A percentile compares a stretch with the other conserved stretches of the same genome.
These are phyloP conservation scores for Acanthochlamys bracteata DNA, from an alignment of 106 monocot species.

Conservation along the genomic window DNA sequence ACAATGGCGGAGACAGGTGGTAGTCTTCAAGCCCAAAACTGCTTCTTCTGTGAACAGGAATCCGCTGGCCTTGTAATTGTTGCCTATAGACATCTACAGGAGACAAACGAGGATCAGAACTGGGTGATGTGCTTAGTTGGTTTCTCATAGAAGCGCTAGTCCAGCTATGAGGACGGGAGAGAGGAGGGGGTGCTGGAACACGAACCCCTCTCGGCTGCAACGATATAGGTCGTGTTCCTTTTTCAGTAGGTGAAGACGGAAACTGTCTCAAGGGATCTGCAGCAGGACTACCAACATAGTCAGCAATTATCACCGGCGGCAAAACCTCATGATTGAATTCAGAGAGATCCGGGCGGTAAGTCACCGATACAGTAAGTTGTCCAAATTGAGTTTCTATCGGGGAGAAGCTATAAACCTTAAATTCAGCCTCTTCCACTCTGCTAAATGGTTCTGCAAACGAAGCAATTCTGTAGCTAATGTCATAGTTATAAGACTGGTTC, in stretches of 20 bases:
- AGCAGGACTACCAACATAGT: slow-evolving; percentile 91
- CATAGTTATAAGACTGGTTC: slow-evolving; percentile 53
- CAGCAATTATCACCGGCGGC: slow-evolving; percentile 65
- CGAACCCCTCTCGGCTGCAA: slow-evolving; percentile 23
- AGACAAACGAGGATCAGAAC: slow-evolving; percentile 8
- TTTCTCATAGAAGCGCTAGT: slow-evolving; percentile 24
- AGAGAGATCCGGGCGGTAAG: slow-evolving; percentile 46
- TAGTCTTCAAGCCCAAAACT: slow-evolving; percentile 36
- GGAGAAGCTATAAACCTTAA: slow-evolving; percentile 35
- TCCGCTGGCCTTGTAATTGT: slow-evolving; percentile 14
- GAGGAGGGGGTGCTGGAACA: slow-evolving; percentile 9
- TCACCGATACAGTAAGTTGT: slow-evolving; percentile 43
- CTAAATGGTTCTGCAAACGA: slow-evolving; percentile 71
- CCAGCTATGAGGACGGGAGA: slow-evolving; percentile 75
- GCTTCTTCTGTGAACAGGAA: slow-evolving; percentile 18
- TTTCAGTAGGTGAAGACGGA: slow-evolving; percentile 45
- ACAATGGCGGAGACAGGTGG: slow-evolving; percentile 54
- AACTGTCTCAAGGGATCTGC: slow-evolving; percentile 68
- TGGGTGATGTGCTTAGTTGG: slow-evolving; percentile 18
- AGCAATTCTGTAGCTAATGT: slow-evolving; percentile 53
- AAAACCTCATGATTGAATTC: slow-evolving; percentile 63
- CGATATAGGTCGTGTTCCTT: slow-evolving; percentile 11
- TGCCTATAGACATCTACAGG: slow-evolving; percentile 17
- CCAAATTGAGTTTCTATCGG: slow-evolving; percentile 80
- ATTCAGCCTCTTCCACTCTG: slow-evolving; percentile 42